These are phyloP conservation scores for Saksenaea oblongispora DNA, from an alignment of 371 early-diverging fungal genomes.

Conservation along the genomic window DNA sequence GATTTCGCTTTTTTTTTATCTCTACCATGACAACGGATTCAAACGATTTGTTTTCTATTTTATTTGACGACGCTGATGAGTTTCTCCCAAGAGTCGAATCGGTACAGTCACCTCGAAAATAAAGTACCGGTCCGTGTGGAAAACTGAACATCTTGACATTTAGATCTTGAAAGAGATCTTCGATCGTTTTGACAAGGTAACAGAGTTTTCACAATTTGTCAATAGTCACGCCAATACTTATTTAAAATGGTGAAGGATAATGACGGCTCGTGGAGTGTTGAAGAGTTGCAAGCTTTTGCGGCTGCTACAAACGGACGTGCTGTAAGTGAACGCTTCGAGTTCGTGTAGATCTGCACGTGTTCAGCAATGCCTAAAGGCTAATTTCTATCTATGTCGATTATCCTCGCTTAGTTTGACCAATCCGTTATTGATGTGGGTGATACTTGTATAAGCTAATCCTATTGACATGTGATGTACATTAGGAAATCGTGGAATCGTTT, in stretches of 20 bases:
- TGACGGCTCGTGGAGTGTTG: slow-evolving; percentile 60
- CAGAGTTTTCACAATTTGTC: background rate
- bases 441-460: background rate
- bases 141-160: background rate
- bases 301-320: slow-evolving; percentile 70
- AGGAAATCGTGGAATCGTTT: slow-evolving; percentile 64
- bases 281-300: slow-evolving; percentile 73
- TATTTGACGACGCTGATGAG: slow-evolving; percentile 9
- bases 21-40: slow-evolving; percentile 2
- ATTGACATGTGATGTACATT: background rate
- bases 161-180: slow-evolving; percentile 64
- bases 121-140: background rate
- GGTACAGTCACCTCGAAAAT: background rate
- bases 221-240: background rate
- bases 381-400: slow-evolving; percentile 1
- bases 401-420: slow-evolving; percentile 62
- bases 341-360: background rate
- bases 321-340: slow-evolving; percentile 35
- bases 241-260: slow-evolving; percentile 35
- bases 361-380: background rate
- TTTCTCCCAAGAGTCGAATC: slow-evolving; percentile 11
- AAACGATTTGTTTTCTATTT: slow-evolving; percentile 4
- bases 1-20: background rate
- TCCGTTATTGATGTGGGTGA: slow-evolving; percentile 46
- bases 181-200: slow-evolving; percentile 63